Conservation (phyloP, 1,284 basidiomycete species). For the Trichosporon inkin region DNA sequence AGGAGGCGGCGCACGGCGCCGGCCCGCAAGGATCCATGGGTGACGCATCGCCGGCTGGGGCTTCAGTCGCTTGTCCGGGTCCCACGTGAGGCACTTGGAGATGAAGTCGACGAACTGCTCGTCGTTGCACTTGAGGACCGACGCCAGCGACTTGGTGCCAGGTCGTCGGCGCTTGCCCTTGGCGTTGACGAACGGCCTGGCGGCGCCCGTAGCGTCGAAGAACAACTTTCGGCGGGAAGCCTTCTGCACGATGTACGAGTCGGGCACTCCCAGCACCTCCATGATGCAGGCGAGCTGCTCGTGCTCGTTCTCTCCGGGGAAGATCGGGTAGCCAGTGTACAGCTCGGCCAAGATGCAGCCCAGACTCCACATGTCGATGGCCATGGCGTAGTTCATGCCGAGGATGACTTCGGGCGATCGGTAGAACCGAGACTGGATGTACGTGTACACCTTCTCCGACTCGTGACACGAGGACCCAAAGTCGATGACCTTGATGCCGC, state of each 20-base stretch:
- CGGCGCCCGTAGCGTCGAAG: conserved; percentile 90
- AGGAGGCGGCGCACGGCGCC: conserved; percentile 51
- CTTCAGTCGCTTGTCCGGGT: conserved; percentile 92
- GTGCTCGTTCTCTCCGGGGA: conserved; percentile 99
- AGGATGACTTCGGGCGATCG: conserved; percentile 97
- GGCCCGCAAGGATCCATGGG: conserved; percentile 67
- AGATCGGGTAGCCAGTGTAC: conserved; percentile 98
- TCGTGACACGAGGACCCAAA: conserved; percentile 99
- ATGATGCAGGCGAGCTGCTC: conserved; percentile 99
- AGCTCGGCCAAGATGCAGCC: conserved; percentile 97
- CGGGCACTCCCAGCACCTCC: conserved; percentile 95
- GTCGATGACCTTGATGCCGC: conserved; percentile 96
- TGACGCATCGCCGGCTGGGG: conserved; percentile 90
- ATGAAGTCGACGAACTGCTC: conserved; percentile 65
- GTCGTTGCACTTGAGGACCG: conserved; percentile 80
- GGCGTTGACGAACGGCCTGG: conserved; percentile 90
- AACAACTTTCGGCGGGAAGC: conserved; percentile 92
- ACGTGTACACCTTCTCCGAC: conserved; percentile 99
- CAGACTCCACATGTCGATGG: conserved; percentile 97
- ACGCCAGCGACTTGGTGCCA: conserved; percentile 79
- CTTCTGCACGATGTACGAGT: conserved; percentile 88
- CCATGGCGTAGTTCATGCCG: conserved; percentile 87
- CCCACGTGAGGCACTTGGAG: conserved; percentile 93
- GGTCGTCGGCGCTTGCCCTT: conserved; percentile 91
- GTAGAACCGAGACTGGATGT: conserved; percentile 98